Evolutionary conservation across 163 green algal genomes (phyloP).

Genomic region (Smithsoniella earleae): DNA sequence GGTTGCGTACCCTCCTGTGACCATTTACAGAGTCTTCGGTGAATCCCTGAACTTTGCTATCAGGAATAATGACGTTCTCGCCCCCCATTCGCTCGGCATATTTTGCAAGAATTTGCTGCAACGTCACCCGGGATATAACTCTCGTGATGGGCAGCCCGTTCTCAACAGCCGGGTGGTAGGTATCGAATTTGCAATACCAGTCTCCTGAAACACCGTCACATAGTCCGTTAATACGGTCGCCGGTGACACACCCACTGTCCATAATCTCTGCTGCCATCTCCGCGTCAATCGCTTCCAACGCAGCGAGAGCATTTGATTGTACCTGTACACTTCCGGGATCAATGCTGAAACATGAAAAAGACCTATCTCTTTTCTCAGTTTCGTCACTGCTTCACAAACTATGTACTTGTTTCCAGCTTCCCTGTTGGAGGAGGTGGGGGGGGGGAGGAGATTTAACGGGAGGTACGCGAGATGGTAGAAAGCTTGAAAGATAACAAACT

Average conservation of each 20-base stretch:
- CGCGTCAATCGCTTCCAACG: slow-evolving; percentile 81
- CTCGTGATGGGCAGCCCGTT: slow-evolving; percentile 83
- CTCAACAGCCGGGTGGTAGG: slow-evolving; percentile 80
- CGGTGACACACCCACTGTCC: slow-evolving; percentile 77
- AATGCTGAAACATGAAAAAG: no score
- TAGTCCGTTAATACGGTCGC: slow-evolving; percentile 95
- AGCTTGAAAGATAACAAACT: no score
- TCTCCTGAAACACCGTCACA: slow-evolving; percentile 90
- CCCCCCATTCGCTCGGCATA: slow-evolving; percentile 37
- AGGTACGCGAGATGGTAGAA: no score
- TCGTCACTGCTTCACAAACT: no score
- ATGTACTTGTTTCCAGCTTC: no score
- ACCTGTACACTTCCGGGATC: slow-evolving; percentile 52
- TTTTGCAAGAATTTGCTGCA: slow-evolving; percentile 55
- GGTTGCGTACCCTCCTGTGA: neutral
- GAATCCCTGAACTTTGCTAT: slow-evolving; percentile 53
- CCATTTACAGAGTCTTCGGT: neutral
- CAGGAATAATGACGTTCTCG: slow-evolving; percentile 45
- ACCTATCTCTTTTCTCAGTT: no score
- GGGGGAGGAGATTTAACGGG: no score
- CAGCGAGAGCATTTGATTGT: slow-evolving; percentile 93
- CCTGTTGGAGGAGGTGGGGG: no score
- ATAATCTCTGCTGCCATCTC: slow-evolving; percentile 70
- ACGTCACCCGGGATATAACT: slow-evolving; percentile 73
- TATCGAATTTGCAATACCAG: slow-evolving; percentile 99